phyloP scores from a whole-genome alignment of 2,329 filamentous ascomycete species.

The Emydomyces testavorans region DNA sequence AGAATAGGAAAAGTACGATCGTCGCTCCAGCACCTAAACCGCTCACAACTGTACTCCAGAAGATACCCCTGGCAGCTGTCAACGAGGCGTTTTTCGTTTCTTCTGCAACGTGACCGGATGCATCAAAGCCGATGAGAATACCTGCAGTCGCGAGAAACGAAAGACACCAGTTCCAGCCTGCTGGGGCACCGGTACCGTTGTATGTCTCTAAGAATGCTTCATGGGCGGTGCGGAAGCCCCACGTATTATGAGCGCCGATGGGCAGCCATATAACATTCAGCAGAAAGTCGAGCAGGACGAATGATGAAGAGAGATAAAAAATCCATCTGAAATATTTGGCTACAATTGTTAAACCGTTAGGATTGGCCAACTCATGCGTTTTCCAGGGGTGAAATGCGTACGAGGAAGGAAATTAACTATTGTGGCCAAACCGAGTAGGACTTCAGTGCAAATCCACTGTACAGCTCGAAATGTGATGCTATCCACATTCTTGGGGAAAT shows the following conservation, averaged over 20 bases:
- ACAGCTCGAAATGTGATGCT: conserved; percentile 48
- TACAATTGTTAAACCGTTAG: conserved; percentile 16
- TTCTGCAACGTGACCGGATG: conserved; percentile 50
- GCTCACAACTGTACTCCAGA: conserved; percentile 49
- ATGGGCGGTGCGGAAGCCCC: conserved; percentile 47
- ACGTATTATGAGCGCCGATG: conserved; percentile 44
- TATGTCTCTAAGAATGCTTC: conserved; percentile 52
- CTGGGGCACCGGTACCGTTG: conserved; percentile 45
- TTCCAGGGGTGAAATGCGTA: conserved; percentile 21
- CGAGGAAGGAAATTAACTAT: conserved; percentile 43
- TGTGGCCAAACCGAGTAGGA: conserved; percentile 41
- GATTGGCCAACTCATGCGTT: background rate
- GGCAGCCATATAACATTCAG: conserved; percentile 52
- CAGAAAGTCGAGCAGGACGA: conserved; percentile 48
- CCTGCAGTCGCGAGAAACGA: conserved; percentile 51
- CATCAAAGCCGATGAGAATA: conserved; percentile 51
- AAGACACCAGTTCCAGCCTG: conserved; percentile 53
- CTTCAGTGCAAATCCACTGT: conserved; percentile 49
- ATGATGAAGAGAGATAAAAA: conserved; percentile 40
- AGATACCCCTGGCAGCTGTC: conserved; percentile 48
- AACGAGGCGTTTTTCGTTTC: conserved; percentile 49
- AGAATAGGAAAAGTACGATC: conserved; percentile 51
- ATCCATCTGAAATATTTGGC: conserved; percentile 40
- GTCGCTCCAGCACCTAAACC: conserved; percentile 45
- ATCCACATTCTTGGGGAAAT: conserved; percentile 44